Percentiles rank a stretch among this genome's conserved stretches.
phyloP scores from a whole-genome alignment of 208 protist genomes.

The Naegleria gruberi region DNA sequence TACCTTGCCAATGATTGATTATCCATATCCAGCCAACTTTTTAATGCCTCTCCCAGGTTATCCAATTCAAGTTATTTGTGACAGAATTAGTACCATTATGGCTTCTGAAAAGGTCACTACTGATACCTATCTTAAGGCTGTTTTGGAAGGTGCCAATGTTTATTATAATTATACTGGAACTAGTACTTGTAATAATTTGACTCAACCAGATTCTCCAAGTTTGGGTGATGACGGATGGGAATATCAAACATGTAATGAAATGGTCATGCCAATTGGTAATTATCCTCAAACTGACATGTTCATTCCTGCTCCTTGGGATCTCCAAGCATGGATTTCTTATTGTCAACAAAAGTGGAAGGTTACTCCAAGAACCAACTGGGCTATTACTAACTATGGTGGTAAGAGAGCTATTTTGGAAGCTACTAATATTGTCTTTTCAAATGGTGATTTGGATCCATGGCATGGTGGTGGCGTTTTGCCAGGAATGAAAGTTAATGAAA shows the following conservation, averaged over 20 bases:
- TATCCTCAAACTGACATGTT: slow-evolving; percentile 50
- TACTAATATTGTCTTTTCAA: slow-evolving; percentile 67
- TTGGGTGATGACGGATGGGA: slow-evolving; percentile 43
- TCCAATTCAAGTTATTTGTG: slow-evolving; percentile 21
- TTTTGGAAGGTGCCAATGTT: slow-evolving; percentile 14
- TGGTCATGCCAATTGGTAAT: slow-evolving; percentile 43
- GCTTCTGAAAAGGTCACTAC: background rate
- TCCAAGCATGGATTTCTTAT: slow-evolving; percentile 18
- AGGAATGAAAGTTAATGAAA: background rate
- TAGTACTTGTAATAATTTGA: slow-evolving; percentile 33
- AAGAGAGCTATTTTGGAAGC: slow-evolving; percentile 3
- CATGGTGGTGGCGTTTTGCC: slow-evolving; percentile 20
- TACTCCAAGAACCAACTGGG: slow-evolving; percentile 28
- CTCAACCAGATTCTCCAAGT: slow-evolving; percentile 16
- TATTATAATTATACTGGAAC: slow-evolving; percentile 24
- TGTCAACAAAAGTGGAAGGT: slow-evolving; percentile 35
- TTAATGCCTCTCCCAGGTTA: slow-evolving; percentile 10
- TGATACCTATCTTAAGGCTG: background rate
- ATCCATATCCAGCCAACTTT: slow-evolving; percentile 23
- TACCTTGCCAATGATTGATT: slow-evolving; percentile 27
- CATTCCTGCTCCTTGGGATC: slow-evolving; percentile 32
- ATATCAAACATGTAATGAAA: slow-evolving; percentile 58
- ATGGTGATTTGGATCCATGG: slow-evolving; percentile 69
- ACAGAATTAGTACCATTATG: background rate
- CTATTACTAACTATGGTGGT: slow-evolving; percentile 35